phyloP scores from a whole-genome alignment of 2,329 filamentous ascomycete genomes.

The Cladophialophora chaetospira region DNA sequence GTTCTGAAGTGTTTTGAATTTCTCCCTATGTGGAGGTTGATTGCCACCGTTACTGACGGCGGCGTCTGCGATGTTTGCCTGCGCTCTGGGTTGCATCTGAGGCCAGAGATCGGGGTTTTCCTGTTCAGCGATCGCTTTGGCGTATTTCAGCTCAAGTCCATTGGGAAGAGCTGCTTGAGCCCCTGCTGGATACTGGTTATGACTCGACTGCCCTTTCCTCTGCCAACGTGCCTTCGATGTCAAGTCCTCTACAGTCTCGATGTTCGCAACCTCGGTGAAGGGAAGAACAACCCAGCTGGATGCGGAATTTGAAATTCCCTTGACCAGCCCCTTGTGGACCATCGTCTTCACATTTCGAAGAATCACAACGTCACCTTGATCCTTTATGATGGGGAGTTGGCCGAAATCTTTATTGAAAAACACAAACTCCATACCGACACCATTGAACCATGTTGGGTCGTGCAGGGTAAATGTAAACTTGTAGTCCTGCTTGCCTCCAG shows the following conservation, averaged over 20 bases:
- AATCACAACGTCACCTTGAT: slow-evolving; percentile 65
- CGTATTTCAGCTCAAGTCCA: slow-evolving; percentile 26
- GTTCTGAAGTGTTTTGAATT: slow-evolving; percentile 67
- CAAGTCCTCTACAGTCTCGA: slow-evolving; percentile 16
- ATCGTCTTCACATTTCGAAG: slow-evolving; percentile 57
- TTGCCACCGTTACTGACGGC: slow-evolving; percentile 21
- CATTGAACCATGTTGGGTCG: slow-evolving; percentile 57
- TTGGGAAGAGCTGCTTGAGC: slow-evolving; percentile 8
- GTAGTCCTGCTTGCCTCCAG: slow-evolving; percentile 55
- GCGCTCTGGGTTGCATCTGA: slow-evolving; percentile 12
- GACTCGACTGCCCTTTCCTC: background rate
- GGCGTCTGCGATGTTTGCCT: slow-evolving; percentile 16
- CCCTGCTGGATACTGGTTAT: background rate
- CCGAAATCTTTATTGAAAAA: slow-evolving; percentile 59
- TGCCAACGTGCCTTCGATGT: slow-evolving; percentile 8
- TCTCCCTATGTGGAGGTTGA: slow-evolving; percentile 38
- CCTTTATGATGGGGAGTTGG: slow-evolving; percentile 47
- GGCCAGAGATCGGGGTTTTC: slow-evolving; percentile 24
- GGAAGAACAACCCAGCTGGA: slow-evolving; percentile 25
- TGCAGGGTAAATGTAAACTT: slow-evolving; percentile 64
- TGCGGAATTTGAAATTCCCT: slow-evolving; percentile 17
- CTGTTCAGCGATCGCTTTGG: slow-evolving; percentile 23
- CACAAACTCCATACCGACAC: slow-evolving; percentile 52
- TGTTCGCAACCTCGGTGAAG: slow-evolving; percentile 13
- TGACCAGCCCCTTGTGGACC: slow-evolving; percentile 7